Evolutionary conservation across 176 grass and related monocot species (phyloP), one percentile per base, ranked within the genome.

Genomic region (Cenchrus purpureus): DNA sequence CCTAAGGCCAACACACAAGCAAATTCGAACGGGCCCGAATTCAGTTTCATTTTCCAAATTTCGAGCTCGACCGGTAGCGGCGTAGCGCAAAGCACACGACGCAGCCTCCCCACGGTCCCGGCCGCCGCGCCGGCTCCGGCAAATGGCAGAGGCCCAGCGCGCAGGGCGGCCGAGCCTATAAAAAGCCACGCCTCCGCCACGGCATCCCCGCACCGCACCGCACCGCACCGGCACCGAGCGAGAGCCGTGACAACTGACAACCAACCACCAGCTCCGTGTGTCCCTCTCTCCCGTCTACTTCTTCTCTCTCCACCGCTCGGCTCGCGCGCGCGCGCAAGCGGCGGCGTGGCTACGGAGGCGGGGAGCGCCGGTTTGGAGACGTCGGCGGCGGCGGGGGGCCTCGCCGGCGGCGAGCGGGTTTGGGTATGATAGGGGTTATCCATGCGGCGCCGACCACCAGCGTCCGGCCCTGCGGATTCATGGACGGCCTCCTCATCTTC

Each of bases 401-500:
- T 85, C 84, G 77, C 76, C 89, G 70, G 63, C 63, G 76, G 76
- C 69, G 63, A 48, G 81, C 69, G 34, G 89, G 64, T 85, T 85
- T 86, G 89, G 92, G 84, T 87, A 99, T 99, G 97, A 99, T 86
- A 92, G 92, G 93, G 74, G 79, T 90, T 54, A 81, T 11, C 58
- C 86, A 89, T 69, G 76, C 88, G 90, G 73, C 92, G 87, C 81
- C 84, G 78, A 68, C 79, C 81, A 84, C 82, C 31, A 76, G 67
- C 84, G 79, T 82, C 84, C 1, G 37, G 37, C 79, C 60, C 60
- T 66, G 83, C 86, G 68, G 82, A 22, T 82, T 84, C 87, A 97
- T 97, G 93, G 97, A 99, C 88, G 94, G 97, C 43, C 91, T 99
- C 77, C 87, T 99, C 88, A 95, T 94, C 89, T 96, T 99, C 85